Conservation (phyloP, 371 early-diverging fungal species). For the Rhizomucor miehei region DNA sequence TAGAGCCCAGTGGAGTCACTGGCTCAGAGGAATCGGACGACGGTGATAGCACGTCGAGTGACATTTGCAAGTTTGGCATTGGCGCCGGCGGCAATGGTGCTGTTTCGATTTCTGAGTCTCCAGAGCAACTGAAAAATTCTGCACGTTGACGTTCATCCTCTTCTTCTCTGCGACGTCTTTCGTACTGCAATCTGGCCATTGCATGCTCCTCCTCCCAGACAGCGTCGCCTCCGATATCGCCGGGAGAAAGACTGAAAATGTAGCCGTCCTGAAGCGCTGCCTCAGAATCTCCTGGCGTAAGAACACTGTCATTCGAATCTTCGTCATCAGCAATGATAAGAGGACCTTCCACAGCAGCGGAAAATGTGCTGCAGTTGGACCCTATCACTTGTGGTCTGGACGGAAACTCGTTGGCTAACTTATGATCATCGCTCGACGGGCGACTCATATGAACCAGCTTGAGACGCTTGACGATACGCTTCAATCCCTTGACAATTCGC, state of each 20-base stretch:
- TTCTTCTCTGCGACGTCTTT: slow-evolving; percentile 31
- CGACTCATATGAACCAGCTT: slow-evolving; percentile 40
- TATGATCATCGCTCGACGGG: not conserved
- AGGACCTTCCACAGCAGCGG: not conserved
- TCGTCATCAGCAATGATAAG: slow-evolving; percentile 16
- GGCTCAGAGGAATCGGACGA: not conserved
- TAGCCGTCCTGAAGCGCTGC: not conserved
- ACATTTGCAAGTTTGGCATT: slow-evolving; percentile 4
- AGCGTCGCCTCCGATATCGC: not conserved
- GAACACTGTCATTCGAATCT: slow-evolving; percentile 32
- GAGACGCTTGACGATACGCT: slow-evolving; percentile 45
- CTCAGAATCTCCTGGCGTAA: slow-evolving; percentile 33
- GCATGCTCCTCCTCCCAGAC: slow-evolving; percentile 14
- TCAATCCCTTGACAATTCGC: slow-evolving; percentile 55
- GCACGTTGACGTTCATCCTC: slow-evolving; percentile 31
- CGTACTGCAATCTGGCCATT: slow-evolving; percentile 19
- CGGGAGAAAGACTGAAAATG: not conserved
- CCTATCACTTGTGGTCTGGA: not conserved
- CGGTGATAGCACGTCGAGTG: slow-evolving; percentile 3
- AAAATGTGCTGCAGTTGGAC: not conserved
- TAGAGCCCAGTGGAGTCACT: not conserved
- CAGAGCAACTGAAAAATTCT: slow-evolving; percentile 18
- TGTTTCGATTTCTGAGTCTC: not conserved
- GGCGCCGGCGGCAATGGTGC: not conserved
- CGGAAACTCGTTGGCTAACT: slow-evolving; percentile 1